phyloP scores from a whole-genome alignment of 2,329 filamentous ascomycete genomes.

The Herpotrichia juniperi region DNA sequence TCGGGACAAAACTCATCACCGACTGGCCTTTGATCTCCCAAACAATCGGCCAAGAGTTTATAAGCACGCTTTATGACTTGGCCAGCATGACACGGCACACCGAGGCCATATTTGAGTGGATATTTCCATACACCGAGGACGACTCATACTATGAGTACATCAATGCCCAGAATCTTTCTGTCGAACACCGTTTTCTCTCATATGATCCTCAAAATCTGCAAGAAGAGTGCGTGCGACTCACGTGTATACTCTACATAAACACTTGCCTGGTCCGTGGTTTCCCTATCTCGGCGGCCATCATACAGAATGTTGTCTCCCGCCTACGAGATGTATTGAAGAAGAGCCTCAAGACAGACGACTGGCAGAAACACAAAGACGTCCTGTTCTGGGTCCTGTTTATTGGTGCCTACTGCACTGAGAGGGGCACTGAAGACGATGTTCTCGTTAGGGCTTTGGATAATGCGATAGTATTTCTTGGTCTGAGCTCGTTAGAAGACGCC shows the following conservation, averaged over 20 bases:
- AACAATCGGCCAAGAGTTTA: neutral
- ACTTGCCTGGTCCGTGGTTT: neutral
- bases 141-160: neutral
- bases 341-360: neutral
- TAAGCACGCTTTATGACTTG: neutral
- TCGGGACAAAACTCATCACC: neutral
- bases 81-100: neutral
- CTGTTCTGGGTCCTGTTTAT: neutral
- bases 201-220: neutral
- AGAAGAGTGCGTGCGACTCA: neutral
- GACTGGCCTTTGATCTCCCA: neutral
- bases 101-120: neutral
- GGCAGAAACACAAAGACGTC: neutral
- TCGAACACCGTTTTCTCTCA: neutral
- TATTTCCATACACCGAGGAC: neutral
- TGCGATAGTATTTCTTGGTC: neutral
- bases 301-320: neutral
- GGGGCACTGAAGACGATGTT: neutral
- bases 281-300: neutral
- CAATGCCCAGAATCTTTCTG: neutral
- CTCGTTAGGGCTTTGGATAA: neutral
- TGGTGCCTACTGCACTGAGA: neutral
- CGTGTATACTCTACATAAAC: neutral
- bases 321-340: neutral
- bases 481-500: neutral